Evolutionary conservation across 2,329 filamentous ascomycete genomes (phyloP).

Genomic region (Pestalotiopsis sp.): DNA sequence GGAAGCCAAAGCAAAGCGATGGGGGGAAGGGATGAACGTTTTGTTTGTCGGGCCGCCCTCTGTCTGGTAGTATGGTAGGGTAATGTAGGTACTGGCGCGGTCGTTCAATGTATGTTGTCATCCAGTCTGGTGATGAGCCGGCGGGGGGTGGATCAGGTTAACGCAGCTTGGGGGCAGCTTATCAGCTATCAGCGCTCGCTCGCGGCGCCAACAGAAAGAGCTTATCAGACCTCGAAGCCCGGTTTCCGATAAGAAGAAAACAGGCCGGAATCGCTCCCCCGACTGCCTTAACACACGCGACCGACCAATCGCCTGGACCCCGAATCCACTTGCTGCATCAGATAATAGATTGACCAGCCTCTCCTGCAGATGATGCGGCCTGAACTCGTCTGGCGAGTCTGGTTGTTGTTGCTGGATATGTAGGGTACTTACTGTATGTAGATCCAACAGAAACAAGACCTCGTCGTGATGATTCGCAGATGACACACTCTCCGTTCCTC

Average conservation of each 20-base stretch:
- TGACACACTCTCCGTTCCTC: neutral
- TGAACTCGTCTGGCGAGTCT: too few relatives aligned
- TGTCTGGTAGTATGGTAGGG: neutral
- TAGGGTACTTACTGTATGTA: neutral
- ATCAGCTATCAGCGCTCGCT: constrained; percentile 9
- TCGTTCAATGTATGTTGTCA: constrained; percentile 5
- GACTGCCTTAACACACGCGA: neutral
- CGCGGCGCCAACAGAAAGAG: neutral
- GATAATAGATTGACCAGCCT: neutral
- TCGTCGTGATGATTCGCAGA: neutral
- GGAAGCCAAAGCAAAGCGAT: neutral
- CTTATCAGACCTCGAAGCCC: constrained; percentile 1
- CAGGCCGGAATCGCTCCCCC: constrained; percentile 6
- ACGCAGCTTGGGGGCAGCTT: constrained; percentile 5
- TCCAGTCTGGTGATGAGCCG: constrained; percentile 4
- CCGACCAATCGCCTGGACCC: neutral
- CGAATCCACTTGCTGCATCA: neutral
- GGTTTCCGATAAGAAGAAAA: constrained; percentile 11
- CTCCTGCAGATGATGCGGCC: neutral
- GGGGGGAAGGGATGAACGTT: neutral
- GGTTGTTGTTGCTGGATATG: too few relatives aligned
- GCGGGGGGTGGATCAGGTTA: neutral
- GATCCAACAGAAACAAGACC: neutral
- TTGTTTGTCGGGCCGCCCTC: neutral
- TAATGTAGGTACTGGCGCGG: neutral